Conservation (phyloP, 331 rosid genomes). For the Telfairia occidentalis region DNA sequence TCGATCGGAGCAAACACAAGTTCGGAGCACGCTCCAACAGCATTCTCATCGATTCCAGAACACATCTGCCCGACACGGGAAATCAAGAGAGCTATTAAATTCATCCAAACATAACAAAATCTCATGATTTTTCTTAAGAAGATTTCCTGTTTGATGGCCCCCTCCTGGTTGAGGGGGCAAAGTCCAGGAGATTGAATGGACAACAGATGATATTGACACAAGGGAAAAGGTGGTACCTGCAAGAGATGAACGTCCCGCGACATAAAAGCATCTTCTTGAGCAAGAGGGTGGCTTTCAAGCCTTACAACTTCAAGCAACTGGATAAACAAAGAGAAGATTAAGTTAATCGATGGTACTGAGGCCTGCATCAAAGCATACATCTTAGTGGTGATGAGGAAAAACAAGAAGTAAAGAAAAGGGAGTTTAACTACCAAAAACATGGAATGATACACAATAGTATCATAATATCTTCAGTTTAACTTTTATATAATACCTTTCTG, state of each 20-base stretch:
- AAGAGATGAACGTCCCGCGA: constrained; percentile 87
- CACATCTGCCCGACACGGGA: constrained; percentile 40
- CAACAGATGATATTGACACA: background rate
- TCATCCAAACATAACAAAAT: background rate
- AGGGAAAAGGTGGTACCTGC: constrained; percentile 42
- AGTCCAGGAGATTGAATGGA: background rate
- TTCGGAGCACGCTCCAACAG: constrained; percentile 75
- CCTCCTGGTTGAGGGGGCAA: background rate
- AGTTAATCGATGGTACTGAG: background rate
- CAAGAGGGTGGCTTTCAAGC: constrained; percentile 86
- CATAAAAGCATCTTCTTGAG: constrained; percentile 71
- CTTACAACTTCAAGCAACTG: constrained; percentile 91
- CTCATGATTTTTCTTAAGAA: background rate
- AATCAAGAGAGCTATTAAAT: background rate
- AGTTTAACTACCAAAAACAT: too few relatives aligned
- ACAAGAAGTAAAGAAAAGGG: too few relatives aligned
- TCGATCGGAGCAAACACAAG: constrained; percentile 85
- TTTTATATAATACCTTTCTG: background rate
- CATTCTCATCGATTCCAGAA: constrained; percentile 68
- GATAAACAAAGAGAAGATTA: background rate
- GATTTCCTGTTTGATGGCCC: background rate
- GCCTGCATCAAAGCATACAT: background rate
- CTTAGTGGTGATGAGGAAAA: background rate
- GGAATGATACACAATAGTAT: background rate
- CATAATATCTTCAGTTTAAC: background rate